These are phyloP conservation scores for Mucor mucedo DNA, from an alignment of 371 early-diverging fungal species.

Conservation along the genomic window DNA sequence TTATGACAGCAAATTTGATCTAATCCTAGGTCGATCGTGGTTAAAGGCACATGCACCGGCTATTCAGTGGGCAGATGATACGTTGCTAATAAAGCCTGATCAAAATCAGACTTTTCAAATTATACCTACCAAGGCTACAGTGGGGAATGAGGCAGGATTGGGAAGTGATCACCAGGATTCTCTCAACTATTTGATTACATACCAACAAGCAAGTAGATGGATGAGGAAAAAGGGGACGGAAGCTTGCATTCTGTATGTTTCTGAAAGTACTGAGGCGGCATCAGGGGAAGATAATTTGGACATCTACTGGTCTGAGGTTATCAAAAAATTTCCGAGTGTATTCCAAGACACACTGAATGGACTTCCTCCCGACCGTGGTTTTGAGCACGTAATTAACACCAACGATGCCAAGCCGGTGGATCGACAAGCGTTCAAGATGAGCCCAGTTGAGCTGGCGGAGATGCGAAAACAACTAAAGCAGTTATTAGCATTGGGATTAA, in stretches of 20 bases:
- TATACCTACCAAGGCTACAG: neutral
- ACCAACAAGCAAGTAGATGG: too few relatives aligned
- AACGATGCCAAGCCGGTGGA: conserved; percentile 5
- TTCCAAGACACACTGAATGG: neutral
- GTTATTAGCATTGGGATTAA: conserved; percentile 23
- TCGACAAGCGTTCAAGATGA: conserved; percentile 24
- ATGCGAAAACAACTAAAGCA: conserved; percentile 37
- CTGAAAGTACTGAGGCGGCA: too few relatives aligned
- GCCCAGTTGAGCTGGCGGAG: conserved; percentile 34
- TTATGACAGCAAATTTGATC: conserved; percentile 17
- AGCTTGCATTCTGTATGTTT: too few relatives aligned
- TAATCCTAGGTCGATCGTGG: conserved; percentile 19
- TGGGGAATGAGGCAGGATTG: too few relatives aligned
- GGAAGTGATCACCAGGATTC: too few relatives aligned
- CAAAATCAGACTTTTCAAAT: neutral
- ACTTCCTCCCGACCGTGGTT: neutral
- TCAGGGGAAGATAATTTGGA: neutral
- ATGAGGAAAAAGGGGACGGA: too few relatives aligned
- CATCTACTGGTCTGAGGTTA: neutral
- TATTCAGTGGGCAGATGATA: conserved; percentile 5
- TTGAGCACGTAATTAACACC: neutral
- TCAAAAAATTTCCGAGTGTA: neutral
- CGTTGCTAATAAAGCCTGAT: neutral
- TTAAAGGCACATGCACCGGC: neutral
- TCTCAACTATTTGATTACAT: too few relatives aligned